Evolutionary conservation across 495 filamentous ascomycete genomes (phyloP).

Genomic region (Parathielavia hyrcaniae): DNA sequence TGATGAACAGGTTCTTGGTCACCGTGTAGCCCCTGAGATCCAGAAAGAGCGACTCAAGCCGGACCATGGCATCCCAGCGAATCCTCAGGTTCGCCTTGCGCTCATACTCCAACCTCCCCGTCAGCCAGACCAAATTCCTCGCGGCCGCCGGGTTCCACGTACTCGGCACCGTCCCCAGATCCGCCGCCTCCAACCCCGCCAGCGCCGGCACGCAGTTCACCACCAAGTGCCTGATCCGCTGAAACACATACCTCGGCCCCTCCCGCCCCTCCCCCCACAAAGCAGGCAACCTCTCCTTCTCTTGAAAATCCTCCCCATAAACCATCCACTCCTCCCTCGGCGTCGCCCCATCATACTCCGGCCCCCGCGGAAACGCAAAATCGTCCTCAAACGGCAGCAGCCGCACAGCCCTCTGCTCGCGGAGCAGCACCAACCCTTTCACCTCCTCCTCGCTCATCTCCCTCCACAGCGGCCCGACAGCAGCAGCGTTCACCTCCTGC

Average conservation of each 20-base stretch:
- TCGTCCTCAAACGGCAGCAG: conserved; percentile 9
- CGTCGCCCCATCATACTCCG: neutral
- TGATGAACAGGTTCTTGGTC: neutral
- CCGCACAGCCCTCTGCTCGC: neutral
- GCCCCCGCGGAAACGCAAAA: neutral
- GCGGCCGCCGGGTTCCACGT: neutral
- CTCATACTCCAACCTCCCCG: conserved; percentile 6
- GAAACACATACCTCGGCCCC: neutral
- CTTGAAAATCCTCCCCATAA: neutral
- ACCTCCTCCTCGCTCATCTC: neutral
- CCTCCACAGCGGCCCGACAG: neutral
- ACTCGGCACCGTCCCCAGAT: neutral
- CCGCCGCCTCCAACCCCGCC: neutral
- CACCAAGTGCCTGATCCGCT: conserved; percentile 2
- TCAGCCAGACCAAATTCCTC: neutral
- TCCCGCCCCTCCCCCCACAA: neutral
- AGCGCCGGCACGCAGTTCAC: conserved; percentile 4
- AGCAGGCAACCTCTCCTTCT: conserved; percentile 7
- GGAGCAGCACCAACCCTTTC: neutral
- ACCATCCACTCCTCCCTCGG: neutral
- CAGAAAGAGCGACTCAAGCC: conserved; percentile 20
- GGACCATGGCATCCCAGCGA: conserved; percentile 10
- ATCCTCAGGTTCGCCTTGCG: conserved; percentile 7
- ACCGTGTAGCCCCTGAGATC: conserved; percentile 15
- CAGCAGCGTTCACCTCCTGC: neutral